These are phyloP conservation scores for Cryptococcus sp. DNA, from an alignment of 1,284 basidiomycete genomes.

Conservation along the genomic window DNA sequence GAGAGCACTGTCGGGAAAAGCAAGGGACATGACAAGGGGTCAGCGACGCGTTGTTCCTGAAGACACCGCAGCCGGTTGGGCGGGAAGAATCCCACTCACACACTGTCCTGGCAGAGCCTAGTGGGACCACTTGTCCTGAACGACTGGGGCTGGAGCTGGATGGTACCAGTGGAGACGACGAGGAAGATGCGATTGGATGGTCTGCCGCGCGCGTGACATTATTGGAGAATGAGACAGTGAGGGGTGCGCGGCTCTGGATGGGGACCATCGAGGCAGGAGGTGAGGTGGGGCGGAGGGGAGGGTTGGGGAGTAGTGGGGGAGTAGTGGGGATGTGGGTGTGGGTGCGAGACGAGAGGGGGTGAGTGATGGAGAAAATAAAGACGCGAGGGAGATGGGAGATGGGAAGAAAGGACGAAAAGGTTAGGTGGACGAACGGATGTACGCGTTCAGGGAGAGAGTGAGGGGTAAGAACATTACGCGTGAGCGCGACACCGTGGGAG, in stretches of 20 bases:
- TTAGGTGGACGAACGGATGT: no score
- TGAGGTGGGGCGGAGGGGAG: not conserved
- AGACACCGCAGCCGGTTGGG: no score
- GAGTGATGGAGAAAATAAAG: no score
- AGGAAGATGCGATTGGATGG: not conserved
- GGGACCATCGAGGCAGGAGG: not conserved
- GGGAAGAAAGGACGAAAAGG: no score
- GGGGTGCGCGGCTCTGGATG: not conserved
- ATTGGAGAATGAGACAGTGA: constrained; percentile 10
- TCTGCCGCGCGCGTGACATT: no score
- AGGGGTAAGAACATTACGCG: no score
- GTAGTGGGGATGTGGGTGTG: no score
- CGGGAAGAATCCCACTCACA: constrained; percentile 4
- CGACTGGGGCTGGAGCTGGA: constrained; percentile 13
- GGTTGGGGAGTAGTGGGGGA: not conserved
- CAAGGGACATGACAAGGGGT: not conserved
- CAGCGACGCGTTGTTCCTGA: not conserved
- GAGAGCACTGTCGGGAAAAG: not conserved
- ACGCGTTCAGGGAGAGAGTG: no score
- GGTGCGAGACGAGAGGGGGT: no score
- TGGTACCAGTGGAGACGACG: constrained; percentile 10
- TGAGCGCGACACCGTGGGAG: no score
- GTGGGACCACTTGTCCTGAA: constrained; percentile 3
- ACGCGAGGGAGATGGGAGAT: no score
- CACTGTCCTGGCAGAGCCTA: constrained; percentile 15